A percentile compares a stretch with the other conserved stretches of the same genome.
Evolutionary conservation across 2,329 filamentous ascomycete genomes (phyloP).

Genomic region (Aspergillus aculeatus): DNA sequence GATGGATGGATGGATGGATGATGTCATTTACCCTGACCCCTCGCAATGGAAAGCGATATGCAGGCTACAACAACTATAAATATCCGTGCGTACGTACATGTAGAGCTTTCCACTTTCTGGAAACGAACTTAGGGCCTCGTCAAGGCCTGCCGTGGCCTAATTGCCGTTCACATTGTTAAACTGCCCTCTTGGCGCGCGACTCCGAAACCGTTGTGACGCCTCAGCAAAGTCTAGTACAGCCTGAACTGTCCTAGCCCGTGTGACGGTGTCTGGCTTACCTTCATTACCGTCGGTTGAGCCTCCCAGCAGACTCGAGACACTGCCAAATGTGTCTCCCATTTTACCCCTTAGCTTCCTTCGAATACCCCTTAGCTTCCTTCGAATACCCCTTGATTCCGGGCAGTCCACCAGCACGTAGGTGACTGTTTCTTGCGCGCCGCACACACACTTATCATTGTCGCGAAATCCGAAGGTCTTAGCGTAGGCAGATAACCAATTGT

Average conservation of each 20-base stretch:
- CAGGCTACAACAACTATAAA: conserved; percentile 14
- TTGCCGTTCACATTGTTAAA: conserved; percentile 7
- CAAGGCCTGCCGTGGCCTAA: conserved; percentile 15
- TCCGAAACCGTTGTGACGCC: conserved; percentile 12
- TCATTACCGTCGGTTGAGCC: conserved; percentile 10
- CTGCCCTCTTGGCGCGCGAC: conserved; percentile 8
- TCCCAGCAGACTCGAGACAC: conserved; percentile 11
- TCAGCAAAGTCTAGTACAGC: conserved; percentile 12
- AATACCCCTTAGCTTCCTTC: too few relatives aligned
- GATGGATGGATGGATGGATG: background rate
- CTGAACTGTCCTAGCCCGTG: background rate
- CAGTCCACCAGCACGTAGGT: conserved; percentile 1
- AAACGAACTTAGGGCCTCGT: conserved; percentile 17
- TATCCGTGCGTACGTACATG: conserved; percentile 9
- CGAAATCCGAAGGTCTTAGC: background rate
- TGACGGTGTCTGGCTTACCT: conserved; percentile 8
- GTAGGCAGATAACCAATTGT: conserved; percentile 14
- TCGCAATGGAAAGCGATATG: conserved; percentile 11
- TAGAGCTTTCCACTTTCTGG: conserved; percentile 9
- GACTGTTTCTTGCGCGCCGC: background rate
- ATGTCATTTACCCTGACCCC: conserved; percentile 11
- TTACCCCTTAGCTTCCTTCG: background rate
- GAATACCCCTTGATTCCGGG: background rate
- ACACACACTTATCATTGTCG: background rate
- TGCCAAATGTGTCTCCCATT: conserved; percentile 5